These are phyloP conservation scores for Aspergillus baeticus DNA, from an alignment of 495 filamentous ascomycete species.

Conservation along the genomic window DNA sequence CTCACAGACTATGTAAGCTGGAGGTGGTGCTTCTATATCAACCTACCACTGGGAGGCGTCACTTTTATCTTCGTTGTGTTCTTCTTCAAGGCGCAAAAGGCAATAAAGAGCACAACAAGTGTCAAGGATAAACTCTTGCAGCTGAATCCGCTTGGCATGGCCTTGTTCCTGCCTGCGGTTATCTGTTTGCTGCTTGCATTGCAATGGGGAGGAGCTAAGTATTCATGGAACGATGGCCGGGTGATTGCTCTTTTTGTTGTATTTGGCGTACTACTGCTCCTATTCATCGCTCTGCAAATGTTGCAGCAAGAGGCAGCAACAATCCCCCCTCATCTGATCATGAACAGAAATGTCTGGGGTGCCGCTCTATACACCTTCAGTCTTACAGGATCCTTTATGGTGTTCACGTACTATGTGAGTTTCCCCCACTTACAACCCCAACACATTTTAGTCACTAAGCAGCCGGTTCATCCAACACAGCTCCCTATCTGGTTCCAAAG, in stretches of 20 bases:
- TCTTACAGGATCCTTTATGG: not conserved
- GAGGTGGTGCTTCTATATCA: slow-evolving; percentile 60
- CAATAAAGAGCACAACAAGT: too few relatives aligned
- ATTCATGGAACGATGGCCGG: slow-evolving; percentile 49
- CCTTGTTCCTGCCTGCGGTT: slow-evolving; percentile 50
- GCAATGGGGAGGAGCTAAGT: slow-evolving; percentile 57
- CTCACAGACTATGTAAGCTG: slow-evolving; percentile 48
- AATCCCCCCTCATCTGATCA: not conserved
- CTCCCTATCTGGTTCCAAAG: slow-evolving; percentile 76
- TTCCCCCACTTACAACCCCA: too few relatives aligned
- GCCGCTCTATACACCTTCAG: not conserved
- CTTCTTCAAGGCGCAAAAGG: too few relatives aligned
- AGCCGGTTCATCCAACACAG: not conserved
- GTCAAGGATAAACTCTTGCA: slow-evolving; percentile 5
- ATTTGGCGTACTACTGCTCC: not conserved
- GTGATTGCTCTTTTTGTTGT: slow-evolving; percentile 54
- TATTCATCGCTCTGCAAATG: not conserved
- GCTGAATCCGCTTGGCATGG: slow-evolving; percentile 41
- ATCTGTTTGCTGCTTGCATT: slow-evolving; percentile 57
- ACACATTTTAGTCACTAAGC: not conserved
- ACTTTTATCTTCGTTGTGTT: slow-evolving; percentile 37
- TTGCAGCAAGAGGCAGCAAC: not conserved
- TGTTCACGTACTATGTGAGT: not conserved
- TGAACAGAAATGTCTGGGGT: not conserved
- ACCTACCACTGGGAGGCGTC: slow-evolving; percentile 52